phyloP scores from a whole-genome alignment of 768 basidiomycete genomes.

The Leucogyrophana mollusca region DNA sequence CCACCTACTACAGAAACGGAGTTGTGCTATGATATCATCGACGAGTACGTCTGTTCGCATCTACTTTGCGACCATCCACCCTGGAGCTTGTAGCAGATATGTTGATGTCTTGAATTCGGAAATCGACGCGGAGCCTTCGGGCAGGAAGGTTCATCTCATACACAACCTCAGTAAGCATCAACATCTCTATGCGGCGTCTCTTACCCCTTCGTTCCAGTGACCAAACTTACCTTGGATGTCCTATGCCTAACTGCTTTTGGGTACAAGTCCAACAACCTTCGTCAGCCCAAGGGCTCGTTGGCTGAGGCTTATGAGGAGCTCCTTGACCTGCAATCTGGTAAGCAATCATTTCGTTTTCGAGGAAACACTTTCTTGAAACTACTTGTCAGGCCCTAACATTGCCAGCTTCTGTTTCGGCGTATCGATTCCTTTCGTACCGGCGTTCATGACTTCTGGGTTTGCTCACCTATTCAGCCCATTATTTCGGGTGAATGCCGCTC shows the following conservation, averaged over 20 bases:
- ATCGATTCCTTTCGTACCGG: too few relatives aligned
- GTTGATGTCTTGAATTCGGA: constrained; percentile 35
- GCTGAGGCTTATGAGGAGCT: constrained; percentile 46
- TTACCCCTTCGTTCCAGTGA: constrained; percentile 42
- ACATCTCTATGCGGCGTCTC: too few relatives aligned
- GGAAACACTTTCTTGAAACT: too few relatives aligned
- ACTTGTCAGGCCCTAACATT: too few relatives aligned
- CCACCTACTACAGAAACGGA: constrained; percentile 36
- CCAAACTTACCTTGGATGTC: constrained; percentile 52
- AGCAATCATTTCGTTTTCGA: background rate
- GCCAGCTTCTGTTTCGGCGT: too few relatives aligned
- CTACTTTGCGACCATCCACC: background rate
- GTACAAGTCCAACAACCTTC: constrained; percentile 44
- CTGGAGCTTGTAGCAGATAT: constrained; percentile 25
- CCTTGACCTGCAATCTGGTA: constrained; percentile 38
- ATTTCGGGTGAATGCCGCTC: too few relatives aligned
- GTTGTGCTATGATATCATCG: constrained; percentile 48
- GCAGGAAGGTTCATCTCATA: constrained; percentile 31
- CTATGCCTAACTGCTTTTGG: constrained; percentile 52
- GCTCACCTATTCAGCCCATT: too few relatives aligned
- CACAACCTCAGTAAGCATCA: constrained; percentile 44
- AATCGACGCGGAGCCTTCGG: constrained; percentile 19
- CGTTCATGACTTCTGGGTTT: too few relatives aligned
- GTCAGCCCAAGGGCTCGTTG: constrained; percentile 45
- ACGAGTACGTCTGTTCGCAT: constrained; percentile 11